Percentiles rank a stretch among this genome's conserved stretches.
These are phyloP conservation scores for Leccinum obscurum DNA, from an alignment of 768 basidiomycete genomes.

Conservation along the genomic window DNA sequence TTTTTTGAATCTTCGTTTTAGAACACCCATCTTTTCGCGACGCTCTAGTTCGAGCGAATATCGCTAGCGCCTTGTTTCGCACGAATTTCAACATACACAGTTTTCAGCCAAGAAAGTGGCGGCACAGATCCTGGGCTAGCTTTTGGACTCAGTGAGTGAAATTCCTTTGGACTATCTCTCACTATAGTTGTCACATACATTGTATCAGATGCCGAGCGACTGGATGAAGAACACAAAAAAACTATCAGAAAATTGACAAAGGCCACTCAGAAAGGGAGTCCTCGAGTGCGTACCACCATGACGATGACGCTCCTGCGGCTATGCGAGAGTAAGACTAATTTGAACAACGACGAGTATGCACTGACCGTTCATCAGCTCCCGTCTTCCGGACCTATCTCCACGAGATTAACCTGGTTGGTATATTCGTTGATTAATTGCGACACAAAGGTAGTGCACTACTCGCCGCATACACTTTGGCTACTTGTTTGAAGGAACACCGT, in stretches of 20 bases:
- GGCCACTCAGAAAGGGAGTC: constrained; percentile 1
- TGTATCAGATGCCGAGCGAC: constrained; percentile 7
- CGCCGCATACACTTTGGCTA: constrained; percentile 22
- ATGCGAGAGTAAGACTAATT: constrained; percentile 17
- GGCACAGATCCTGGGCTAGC: constrained; percentile 3
- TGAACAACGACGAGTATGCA: neutral
- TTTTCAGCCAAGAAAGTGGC: neutral
- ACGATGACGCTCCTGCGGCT: constrained; percentile 26
- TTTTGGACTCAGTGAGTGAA: constrained; percentile 19
- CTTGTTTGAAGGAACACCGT: constrained; percentile 19
- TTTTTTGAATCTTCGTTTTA: neutral
- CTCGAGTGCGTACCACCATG: constrained; percentile 21
- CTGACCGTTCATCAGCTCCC: constrained; percentile 9
- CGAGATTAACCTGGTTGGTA: constrained; percentile 5
- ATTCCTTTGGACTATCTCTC: neutral
- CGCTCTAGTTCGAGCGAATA: constrained; percentile 15
- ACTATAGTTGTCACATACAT: neutral
- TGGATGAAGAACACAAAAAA: constrained; percentile 1
- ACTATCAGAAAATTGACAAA: constrained; percentile 15
- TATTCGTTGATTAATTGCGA: constrained; percentile 19
- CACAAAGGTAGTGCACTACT: constrained; percentile 18
- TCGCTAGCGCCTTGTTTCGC: constrained; percentile 18
- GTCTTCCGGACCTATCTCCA: constrained; percentile 10
- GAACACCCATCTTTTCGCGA: constrained; percentile 9
- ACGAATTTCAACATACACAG: neutral